Evolutionary conservation across 2,329 filamentous ascomycete species (phyloP).

Genomic region (Emericellopsis cladophorae): DNA sequence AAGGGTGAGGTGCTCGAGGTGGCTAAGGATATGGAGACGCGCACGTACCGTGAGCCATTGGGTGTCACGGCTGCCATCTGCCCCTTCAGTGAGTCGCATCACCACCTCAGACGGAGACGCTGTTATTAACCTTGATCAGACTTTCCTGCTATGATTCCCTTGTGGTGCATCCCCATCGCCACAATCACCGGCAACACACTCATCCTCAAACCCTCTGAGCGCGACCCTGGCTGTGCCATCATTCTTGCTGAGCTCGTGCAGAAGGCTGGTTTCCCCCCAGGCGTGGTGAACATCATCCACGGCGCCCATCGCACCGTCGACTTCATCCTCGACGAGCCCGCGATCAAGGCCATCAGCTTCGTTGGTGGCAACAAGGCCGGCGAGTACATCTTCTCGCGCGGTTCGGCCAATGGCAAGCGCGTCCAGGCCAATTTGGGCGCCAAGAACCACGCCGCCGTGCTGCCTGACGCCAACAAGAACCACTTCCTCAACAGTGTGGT

Average conservation of each 20-base stretch:
- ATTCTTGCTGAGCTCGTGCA: slow-evolving; percentile 70
- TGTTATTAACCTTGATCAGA: slow-evolving; percentile 30
- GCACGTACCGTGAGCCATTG: slow-evolving; percentile 69
- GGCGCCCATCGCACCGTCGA: slow-evolving; percentile 71
- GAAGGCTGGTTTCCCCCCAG: slow-evolving; percentile 70
- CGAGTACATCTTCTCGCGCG: slow-evolving; percentile 72
- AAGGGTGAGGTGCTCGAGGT: slow-evolving; percentile 78
- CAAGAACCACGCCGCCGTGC: slow-evolving; percentile 77
- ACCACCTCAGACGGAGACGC: background rate
- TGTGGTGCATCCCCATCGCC: slow-evolving; percentile 83
- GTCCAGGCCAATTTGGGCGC: slow-evolving; percentile 80
- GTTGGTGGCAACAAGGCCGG: slow-evolving; percentile 81
- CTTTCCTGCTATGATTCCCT: slow-evolving; percentile 84
- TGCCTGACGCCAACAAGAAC: slow-evolving; percentile 85
- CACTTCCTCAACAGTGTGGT: slow-evolving; percentile 75
- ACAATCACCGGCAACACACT: slow-evolving; percentile 76
- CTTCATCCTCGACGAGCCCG: slow-evolving; percentile 75
- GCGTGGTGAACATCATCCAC: slow-evolving; percentile 75
- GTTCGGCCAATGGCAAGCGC: slow-evolving; percentile 75
- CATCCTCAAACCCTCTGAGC: slow-evolving; percentile 76
- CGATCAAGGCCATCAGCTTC: slow-evolving; percentile 78
- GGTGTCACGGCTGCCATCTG: slow-evolving; percentile 76
- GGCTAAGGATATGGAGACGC: slow-evolving; percentile 81
- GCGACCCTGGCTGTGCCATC: slow-evolving; percentile 74
- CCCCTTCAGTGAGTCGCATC: slow-evolving; percentile 57